Conservation (phyloP, 306 rosid genomes). For the Mimosa bimucronata region DNA sequence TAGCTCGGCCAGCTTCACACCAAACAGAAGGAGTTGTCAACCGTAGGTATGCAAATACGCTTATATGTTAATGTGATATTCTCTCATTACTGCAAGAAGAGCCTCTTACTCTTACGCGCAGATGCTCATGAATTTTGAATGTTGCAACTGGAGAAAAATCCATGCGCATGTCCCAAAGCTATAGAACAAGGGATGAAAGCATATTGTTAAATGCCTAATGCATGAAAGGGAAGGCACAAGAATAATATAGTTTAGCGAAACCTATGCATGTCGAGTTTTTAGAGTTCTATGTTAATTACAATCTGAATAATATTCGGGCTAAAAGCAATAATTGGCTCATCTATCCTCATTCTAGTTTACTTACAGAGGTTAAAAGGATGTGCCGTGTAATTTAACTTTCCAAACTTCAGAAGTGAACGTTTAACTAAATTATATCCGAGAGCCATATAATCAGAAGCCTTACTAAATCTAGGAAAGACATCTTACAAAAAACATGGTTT, state of each 20-base stretch:
- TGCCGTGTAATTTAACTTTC: background rate
- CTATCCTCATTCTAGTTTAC: background rate
- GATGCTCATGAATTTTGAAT: constrained; percentile 71
- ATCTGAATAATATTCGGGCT: background rate
- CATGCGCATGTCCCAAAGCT: constrained; percentile 82
- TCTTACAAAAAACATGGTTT: background rate
- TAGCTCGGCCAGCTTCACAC: constrained; percentile 62
- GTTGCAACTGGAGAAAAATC: constrained; percentile 60
- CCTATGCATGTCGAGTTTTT: background rate
- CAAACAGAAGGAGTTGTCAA: background rate
- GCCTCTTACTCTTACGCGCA: constrained; percentile 62
- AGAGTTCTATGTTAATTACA: background rate
- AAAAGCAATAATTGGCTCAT: background rate
- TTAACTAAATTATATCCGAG: no score
- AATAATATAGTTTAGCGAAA: background rate
- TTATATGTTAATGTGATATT: background rate
- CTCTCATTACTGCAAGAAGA: background rate
- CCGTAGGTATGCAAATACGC: background rate
- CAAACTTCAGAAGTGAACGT: background rate
- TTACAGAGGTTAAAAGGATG: no score
- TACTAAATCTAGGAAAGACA: background rate
- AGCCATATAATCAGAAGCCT: background rate
- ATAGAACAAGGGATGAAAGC: constrained; percentile 22
- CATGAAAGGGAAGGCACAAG: background rate
- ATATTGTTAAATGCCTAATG: background rate